phyloP scores from a whole-genome alignment of 768 basidiomycete species.

The Chalciporus sphaerocephalus region DNA sequence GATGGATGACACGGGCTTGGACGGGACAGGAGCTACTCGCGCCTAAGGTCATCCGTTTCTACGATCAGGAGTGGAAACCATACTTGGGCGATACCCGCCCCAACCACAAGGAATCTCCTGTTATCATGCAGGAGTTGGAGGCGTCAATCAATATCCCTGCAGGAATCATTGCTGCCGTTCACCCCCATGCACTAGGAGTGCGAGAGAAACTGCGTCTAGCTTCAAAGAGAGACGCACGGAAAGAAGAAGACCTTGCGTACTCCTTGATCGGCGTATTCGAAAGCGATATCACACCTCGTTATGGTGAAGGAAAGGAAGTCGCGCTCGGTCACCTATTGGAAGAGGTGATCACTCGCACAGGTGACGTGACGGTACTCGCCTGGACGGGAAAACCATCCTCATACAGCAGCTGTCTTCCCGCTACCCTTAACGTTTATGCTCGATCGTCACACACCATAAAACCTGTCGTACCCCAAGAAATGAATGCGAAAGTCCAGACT shows the following conservation, averaged over 20 bases:
- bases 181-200: background rate
- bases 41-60: constrained; percentile 1
- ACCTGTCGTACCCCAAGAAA: background rate
- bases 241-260: background rate
- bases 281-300: too few relatives aligned
- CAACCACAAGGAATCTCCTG: background rate
- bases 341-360: background rate
- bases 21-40: background rate
- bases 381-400: background rate
- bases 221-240: background rate
- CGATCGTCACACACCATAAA: background rate
- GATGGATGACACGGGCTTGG: background rate
- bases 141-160: background rate
- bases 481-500: background rate
- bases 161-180: background rate
- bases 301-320: too few relatives aligned
- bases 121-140: background rate
- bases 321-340: too few relatives aligned
- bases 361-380: background rate
- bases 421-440: background rate
- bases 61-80: background rate
- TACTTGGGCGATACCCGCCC: background rate
- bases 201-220: background rate
- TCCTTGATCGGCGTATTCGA: too few relatives aligned
- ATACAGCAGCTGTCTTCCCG: background rate